A percentile compares a stretch with the other conserved stretches of the same genome.
These are phyloP conservation scores for Gossypium ekmanianum DNA, from an alignment of 345 rosid genomes.

Conservation along the genomic window DNA sequence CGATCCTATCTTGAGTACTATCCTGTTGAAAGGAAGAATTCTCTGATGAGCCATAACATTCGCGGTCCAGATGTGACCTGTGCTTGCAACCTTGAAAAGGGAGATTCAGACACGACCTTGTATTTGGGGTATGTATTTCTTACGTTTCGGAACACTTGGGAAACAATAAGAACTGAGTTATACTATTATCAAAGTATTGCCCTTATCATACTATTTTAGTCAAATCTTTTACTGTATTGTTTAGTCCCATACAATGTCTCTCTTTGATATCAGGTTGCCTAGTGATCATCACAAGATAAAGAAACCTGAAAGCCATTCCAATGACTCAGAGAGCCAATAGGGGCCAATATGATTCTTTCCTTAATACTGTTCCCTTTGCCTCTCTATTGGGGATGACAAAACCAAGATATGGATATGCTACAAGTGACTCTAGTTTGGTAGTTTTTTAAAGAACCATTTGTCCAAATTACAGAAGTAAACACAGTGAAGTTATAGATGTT, in stretches of 20 bases:
- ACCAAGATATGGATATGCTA: conserved; percentile 19
- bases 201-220: not conserved
- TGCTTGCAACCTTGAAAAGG: conserved; percentile 39
- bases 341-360: conserved; percentile 24
- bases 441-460: conserved; percentile 12
- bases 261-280: conserved; percentile 48
- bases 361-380: conserved; percentile 6
- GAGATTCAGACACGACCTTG: conserved; percentile 84
- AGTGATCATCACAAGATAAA: conserved; percentile 50
- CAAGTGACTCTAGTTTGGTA: conserved; percentile 30
- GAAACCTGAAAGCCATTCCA: conserved; percentile 45
- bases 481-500: conserved; percentile 14
- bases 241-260: not conserved
- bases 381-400: conserved; percentile 20
- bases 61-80: conserved; percentile 34
- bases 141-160: not conserved
- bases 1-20: conserved; percentile 54
- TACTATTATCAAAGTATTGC: too few species aligned
- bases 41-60: conserved; percentile 30
- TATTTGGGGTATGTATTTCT: conserved; percentile 62
- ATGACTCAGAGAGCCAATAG: conserved; percentile 39
- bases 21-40: conserved; percentile 44
- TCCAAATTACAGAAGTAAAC: not conserved
- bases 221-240: not conserved
- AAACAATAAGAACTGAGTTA: too few species aligned